Evolutionary conservation across 225 moss, liverwort and hornwort species (phyloP).

Genomic region (Physcomitrellopsis africana): DNA sequence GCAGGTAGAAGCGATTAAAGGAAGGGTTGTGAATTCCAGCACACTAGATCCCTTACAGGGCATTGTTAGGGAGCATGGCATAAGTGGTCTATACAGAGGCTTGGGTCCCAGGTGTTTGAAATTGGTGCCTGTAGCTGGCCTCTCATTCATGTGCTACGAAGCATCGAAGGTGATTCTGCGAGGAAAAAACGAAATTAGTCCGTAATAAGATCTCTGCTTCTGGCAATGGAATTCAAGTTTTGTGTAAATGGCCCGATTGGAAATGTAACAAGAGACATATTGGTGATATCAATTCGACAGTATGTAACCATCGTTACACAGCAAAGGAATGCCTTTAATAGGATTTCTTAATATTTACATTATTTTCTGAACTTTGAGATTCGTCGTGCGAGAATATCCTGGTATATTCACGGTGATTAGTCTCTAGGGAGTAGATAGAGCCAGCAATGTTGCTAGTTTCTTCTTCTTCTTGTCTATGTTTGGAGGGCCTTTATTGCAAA

Average conservation of each 20-base stretch:
- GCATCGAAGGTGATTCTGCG: conserved; percentile 68
- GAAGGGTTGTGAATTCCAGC: conserved; percentile 64
- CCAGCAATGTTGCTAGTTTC: too few relatives aligned
- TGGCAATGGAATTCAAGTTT: conserved; percentile 28
- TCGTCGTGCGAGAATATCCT: neutral
- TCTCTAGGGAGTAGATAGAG: too few relatives aligned
- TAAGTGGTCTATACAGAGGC: conserved; percentile 63
- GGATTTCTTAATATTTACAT: conserved; percentile 2
- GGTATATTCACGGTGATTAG: neutral
- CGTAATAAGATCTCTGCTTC: conserved; percentile 11
- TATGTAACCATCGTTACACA: conserved; percentile 12
- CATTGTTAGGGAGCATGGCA: conserved; percentile 68
- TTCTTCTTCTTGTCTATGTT: too few relatives aligned
- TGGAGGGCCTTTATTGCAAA: neutral
- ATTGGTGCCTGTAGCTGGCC: conserved; percentile 76
- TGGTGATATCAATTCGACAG: conserved; percentile 15
- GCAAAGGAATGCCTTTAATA: neutral
- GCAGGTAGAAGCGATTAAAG: conserved; percentile 75
- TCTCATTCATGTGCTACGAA: conserved; percentile 90
- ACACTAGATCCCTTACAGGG: conserved; percentile 64
- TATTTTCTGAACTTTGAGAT: neutral
- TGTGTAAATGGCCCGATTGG: conserved; percentile 35
- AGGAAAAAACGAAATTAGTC: conserved; percentile 66
- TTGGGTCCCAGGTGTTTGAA: conserved; percentile 83
- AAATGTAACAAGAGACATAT: conserved; percentile 22